These are phyloP conservation scores for Chlorella sp. DNA, from an alignment of 139 green algal species.

Conservation along the genomic window DNA sequence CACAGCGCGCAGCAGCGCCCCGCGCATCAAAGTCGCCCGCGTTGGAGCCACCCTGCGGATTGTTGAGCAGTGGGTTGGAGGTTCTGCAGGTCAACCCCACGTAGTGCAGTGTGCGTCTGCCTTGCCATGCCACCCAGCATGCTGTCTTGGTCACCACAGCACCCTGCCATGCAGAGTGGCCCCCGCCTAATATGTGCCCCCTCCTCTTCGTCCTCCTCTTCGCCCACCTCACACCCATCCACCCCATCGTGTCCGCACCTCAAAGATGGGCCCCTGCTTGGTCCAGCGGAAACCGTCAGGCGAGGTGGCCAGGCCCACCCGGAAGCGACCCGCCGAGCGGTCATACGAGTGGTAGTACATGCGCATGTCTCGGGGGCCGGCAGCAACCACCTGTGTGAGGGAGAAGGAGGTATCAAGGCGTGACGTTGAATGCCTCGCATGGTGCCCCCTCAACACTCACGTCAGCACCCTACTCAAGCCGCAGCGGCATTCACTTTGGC, in stretches of 20 bases:
- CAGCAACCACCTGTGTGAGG: constrained; percentile 67
- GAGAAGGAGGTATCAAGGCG: background rate
- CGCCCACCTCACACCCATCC: no score
- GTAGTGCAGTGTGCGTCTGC: background rate
- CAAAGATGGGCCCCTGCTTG: constrained; percentile 62
- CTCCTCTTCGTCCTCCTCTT: no score
- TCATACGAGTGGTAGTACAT: constrained; percentile 93
- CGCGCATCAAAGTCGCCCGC: constrained; percentile 62
- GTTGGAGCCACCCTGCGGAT: constrained; percentile 26
- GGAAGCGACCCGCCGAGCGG: constrained; percentile 36
- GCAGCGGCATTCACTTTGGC: no score
- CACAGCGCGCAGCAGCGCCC: constrained; percentile 57
- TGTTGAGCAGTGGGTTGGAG: background rate
- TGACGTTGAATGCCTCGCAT: no score
- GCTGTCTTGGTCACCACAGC: background rate
- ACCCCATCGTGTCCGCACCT: constrained; percentile 4
- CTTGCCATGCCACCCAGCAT: background rate
- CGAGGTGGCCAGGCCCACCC: constrained; percentile 76
- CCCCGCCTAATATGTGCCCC: no score
- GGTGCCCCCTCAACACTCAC: no score
- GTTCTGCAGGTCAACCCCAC: background rate
- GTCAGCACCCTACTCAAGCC: no score
- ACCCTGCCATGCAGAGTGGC: background rate
- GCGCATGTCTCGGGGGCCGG: constrained; percentile 79
- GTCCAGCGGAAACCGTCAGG: constrained; percentile 81